These are phyloP conservation scores for Xylariaceae sp. DNA, from an alignment of 2,329 filamentous ascomycete genomes.

Conservation along the genomic window DNA sequence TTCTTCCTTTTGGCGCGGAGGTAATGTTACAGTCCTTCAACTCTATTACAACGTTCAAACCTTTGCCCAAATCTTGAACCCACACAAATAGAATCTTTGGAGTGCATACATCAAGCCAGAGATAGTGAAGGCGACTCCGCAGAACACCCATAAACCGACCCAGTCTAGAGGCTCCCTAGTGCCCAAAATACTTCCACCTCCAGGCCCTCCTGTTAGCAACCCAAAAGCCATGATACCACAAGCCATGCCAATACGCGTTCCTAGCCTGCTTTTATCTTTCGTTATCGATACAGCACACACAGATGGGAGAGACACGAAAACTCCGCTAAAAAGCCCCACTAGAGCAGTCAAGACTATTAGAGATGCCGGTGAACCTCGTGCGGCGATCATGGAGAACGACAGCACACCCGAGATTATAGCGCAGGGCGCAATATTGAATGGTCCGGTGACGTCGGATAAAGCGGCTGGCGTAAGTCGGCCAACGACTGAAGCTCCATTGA, in stretches of 20 bases:
- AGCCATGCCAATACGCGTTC: conserved; percentile 49
- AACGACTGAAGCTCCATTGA: conserved; percentile 48
- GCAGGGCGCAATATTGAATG: conserved; percentile 39
- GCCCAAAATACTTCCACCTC: conserved; percentile 42
- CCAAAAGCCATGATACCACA: conserved; percentile 42
- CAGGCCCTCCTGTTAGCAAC: conserved; percentile 43
- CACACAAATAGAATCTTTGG: not conserved
- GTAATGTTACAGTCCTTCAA: too few species aligned
- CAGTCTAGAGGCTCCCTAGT: conserved; percentile 26
- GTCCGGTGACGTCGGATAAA: conserved; percentile 46
- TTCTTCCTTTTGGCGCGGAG: too few species aligned
- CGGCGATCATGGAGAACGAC: conserved; percentile 44
- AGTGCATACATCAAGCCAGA: not conserved
- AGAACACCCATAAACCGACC: conserved; percentile 33
- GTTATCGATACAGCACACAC: conserved; percentile 48
- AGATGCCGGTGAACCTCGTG: conserved; percentile 37
- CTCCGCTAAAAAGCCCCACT: conserved; percentile 50
- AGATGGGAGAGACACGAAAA: conserved; percentile 49
- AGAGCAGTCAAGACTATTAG: conserved; percentile 45
- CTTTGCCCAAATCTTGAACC: not conserved
- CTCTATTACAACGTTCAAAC: too few species aligned
- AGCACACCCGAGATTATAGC: not conserved
- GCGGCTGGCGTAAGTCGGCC: conserved; percentile 47
- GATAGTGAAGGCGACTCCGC: conserved; percentile 3
- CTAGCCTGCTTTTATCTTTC: conserved; percentile 46